phyloP scores from a whole-genome alignment of 192 early-diverging fungal genomes.

The Backusella tarrabulga region DNA sequence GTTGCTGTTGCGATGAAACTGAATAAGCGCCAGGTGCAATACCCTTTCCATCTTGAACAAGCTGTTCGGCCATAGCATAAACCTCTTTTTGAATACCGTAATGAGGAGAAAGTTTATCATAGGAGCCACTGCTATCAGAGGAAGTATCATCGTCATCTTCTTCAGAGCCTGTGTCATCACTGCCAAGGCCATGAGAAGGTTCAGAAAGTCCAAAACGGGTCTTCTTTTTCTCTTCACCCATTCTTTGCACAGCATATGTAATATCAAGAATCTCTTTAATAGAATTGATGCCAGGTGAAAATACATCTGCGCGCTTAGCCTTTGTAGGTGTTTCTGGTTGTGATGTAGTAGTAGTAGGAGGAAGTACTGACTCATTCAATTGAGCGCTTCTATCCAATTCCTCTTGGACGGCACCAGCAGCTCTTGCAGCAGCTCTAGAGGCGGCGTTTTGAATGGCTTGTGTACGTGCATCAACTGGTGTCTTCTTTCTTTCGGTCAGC shows the following conservation, averaged over 20 bases:
- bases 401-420: background rate
- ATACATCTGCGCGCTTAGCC: conserved; percentile 48
- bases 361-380: background rate
- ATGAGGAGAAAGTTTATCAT: background rate
- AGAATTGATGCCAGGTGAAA: conserved; percentile 49
- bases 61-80: conserved; percentile 26
- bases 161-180: conserved; percentile 4
- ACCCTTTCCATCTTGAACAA: conserved; percentile 20
- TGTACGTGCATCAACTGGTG: background rate
- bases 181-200: conserved; percentile 4
- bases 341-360: background rate
- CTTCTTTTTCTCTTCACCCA: conserved; percentile 60
- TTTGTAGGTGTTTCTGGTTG: conserved; percentile 21
- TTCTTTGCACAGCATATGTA: conserved; percentile 74
- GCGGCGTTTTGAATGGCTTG: conserved; percentile 22
- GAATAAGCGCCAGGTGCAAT: conserved; percentile 17
- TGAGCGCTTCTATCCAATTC: conserved; percentile 2
- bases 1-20: background rate
- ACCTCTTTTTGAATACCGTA: conserved; percentile 15
- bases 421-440: background rate
- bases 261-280: conserved; percentile 77
- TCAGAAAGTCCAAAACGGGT: background rate
- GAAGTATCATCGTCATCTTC: conserved; percentile 17
- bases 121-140: background rate
- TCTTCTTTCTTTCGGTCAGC: background rate